Evolutionary conservation across 164 flowering plant species (phyloP).

Genomic region (Stephania japonica): DNA sequence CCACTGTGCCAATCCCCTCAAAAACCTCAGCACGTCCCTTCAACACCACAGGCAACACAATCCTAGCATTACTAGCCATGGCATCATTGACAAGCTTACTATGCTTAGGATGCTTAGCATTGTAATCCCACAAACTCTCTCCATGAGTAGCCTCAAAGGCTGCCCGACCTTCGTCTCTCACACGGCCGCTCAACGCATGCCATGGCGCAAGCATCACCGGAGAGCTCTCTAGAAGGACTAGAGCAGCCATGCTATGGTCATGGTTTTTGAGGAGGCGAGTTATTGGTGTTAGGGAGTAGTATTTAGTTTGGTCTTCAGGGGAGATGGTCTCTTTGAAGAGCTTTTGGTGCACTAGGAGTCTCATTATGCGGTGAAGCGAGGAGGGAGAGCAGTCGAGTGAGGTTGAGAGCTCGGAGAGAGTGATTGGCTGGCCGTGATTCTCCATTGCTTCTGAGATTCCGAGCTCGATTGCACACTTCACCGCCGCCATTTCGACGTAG

Average conservation of each 20-base stretch:
- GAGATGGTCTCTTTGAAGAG: neutral
- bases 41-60: conserved; percentile 25
- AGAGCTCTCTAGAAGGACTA: conserved; percentile 2
- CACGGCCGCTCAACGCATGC: conserved; percentile 5
- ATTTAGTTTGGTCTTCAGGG: neutral
- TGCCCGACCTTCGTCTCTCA: neutral
- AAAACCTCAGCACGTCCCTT: neutral
- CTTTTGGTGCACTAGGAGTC: conserved; percentile 3
- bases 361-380: conserved; percentile 6
- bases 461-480: conserved; percentile 9
- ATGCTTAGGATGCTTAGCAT: neutral
- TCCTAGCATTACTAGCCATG: conserved; percentile 21
- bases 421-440: neutral
- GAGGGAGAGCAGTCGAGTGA: neutral
- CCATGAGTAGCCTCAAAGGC: conserved; percentile 8
- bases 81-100: conserved; percentile 3
- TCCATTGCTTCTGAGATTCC: neutral
- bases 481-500: conserved; percentile 4
- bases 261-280: neutral
- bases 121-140: neutral
- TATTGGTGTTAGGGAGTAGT: neutral
- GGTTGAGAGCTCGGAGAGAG: neutral
- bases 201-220: conserved; percentile 10
- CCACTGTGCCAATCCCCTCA: conserved; percentile 8
- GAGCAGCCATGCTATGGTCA: conserved; percentile 3